phyloP scores from a whole-genome alignment of 108 stramenopile species.

The Stephanodiscus triporus region DNA sequence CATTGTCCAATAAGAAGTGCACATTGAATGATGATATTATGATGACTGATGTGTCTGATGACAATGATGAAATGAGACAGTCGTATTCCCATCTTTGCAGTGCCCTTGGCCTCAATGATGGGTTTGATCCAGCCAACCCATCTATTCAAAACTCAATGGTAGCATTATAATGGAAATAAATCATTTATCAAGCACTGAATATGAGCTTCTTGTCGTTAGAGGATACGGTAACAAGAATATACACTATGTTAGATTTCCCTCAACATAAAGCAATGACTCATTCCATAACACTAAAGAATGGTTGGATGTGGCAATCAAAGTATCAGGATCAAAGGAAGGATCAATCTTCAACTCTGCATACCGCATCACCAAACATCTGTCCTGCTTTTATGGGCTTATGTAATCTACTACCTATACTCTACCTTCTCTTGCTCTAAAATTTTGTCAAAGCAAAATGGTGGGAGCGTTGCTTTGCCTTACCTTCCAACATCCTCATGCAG shows the following conservation, averaged over 20 bases:
- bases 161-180: neutral
- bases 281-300: slow-evolving; percentile 1
- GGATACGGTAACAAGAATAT: neutral
- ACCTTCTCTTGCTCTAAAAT: too few relatives aligned
- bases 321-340: neutral
- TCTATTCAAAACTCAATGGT: neutral
- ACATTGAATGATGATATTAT: neutral
- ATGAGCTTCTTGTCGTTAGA: neutral
- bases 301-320: neutral
- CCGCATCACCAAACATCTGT: neutral
- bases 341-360: neutral
- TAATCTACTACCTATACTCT: too few relatives aligned
- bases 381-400: neutral
- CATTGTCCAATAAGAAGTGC: neutral
- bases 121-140: neutral
- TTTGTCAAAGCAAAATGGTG: too few relatives aligned
- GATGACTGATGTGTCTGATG: neutral
- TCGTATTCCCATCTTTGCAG: neutral
- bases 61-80: neutral
- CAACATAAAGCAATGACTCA: neutral
- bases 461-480: too few relatives aligned
- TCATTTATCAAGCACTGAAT: neutral
- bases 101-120: neutral
- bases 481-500: too few relatives aligned
- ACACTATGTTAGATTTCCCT: neutral